Percentiles rank a stretch among this genome's conserved stretches.
Evolutionary conservation across 2,329 filamentous ascomycete genomes (phyloP).

Genomic region (Gaeumannomyces sp.): DNA sequence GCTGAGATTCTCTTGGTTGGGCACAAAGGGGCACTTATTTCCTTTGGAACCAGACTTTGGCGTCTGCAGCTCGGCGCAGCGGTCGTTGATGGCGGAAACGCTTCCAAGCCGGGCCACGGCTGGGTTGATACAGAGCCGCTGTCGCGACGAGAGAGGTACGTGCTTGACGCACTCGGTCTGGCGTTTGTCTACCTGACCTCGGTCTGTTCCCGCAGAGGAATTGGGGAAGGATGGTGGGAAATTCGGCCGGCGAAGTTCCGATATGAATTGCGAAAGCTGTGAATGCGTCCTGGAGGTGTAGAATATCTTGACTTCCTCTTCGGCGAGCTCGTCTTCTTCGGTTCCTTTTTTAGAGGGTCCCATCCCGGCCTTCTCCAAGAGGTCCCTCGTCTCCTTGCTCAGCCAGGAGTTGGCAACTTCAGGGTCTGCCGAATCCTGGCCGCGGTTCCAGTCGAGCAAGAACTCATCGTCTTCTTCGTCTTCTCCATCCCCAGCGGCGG

Average conservation of each 20-base stretch:
- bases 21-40: constrained; percentile 70
- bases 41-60: constrained; percentile 54
- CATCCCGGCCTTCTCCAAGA: constrained; percentile 62
- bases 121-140: constrained; percentile 85
- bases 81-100: constrained; percentile 83
- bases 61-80: constrained; percentile 85
- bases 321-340: constrained; percentile 39
- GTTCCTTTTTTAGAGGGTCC: constrained; percentile 27
- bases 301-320: constrained; percentile 75
- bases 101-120: constrained; percentile 66
- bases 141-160: constrained; percentile 76
- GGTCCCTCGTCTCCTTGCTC: constrained; percentile 67
- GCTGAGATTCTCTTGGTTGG: constrained; percentile 66
- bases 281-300: constrained; percentile 93
- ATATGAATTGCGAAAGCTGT: constrained; percentile 81
- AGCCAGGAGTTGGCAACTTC: constrained; percentile 37
- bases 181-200: not conserved
- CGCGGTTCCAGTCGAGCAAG: constrained; percentile 58
- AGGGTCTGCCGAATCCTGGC: not conserved
- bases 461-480: constrained; percentile 60
- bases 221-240: constrained; percentile 65
- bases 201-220: constrained; percentile 20
- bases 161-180: constrained; percentile 57
- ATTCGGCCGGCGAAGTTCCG: constrained; percentile 70
- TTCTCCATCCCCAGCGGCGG: constrained; percentile 4